These are phyloP conservation scores for Pseudogymnoascus sp. DNA, from an alignment of 2,329 filamentous ascomycete genomes.

Conservation along the genomic window DNA sequence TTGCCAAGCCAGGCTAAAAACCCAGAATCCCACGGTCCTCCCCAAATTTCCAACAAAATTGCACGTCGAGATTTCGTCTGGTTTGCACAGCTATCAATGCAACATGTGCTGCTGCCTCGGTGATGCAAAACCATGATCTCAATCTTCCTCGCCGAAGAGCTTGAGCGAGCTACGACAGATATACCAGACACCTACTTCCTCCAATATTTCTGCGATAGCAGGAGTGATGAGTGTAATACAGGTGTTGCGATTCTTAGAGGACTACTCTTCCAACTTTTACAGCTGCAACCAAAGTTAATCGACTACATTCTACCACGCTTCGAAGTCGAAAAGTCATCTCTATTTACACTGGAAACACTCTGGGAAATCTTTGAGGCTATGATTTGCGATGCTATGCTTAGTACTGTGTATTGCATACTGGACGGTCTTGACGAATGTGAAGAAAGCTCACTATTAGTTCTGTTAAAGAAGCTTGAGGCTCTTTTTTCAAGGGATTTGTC, in stretches of 20 bases:
- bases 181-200: neutral
- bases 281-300: conserved; percentile 13
- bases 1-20: no score
- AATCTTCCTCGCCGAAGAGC: neutral
- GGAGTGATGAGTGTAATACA: conserved; percentile 33
- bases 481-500: conserved; percentile 1
- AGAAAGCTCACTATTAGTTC: conserved; percentile 14
- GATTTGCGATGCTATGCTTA: conserved; percentile 16
- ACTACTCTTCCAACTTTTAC: conserved; percentile 32
- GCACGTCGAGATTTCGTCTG: no score
- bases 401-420: conserved; percentile 23
- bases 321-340: conserved; percentile 9
- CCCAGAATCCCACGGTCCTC: no score
- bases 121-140: neutral
- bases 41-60: no score
- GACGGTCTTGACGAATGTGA: conserved; percentile 20
- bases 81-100: no score
- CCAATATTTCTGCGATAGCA: conserved; percentile 39
- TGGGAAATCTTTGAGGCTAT: conserved; percentile 25
- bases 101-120: no score
- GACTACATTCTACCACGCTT: conserved; percentile 14
- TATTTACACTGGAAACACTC: conserved; percentile 17
- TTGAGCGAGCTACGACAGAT: neutral
- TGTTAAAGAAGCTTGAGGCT: conserved; percentile 14
- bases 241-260: conserved; percentile 37